Base-by-base conservation (phyloP, 441 rosid genomes). In the Populus trichocarpa region DNA sequence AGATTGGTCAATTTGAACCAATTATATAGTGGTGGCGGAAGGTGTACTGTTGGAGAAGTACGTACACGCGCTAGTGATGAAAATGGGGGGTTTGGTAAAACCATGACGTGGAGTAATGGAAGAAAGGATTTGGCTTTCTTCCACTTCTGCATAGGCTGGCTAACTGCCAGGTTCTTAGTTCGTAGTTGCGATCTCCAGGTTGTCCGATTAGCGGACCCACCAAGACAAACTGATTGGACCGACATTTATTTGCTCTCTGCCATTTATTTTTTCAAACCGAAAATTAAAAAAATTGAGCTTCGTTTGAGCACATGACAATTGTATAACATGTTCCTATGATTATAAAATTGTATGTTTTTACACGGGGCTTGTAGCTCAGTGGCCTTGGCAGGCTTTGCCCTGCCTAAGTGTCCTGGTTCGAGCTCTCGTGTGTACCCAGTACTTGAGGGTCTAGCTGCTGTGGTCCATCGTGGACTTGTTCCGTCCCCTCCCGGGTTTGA, bases 101-200 rank as follows among this genome's bases (percentile, higher is more conserved):
- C 57, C 57, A 46, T 46, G 20, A 46, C 57, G 57, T 46, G 57
- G 57, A 46, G 57, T 38, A 9, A 9, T 38, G 42, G 61, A 53
- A 5, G 61, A 7, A 35, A 35, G 38, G 38, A 35, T 35, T 5
- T 35, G 38, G 38, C 8, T 35, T 35, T 5, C 8, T 75, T 71
- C 57, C 5, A 78, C 79, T 46, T 76, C 71, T 71, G 57, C 57
- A 50, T 14, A 1, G 57, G 8, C 20, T 69, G 18, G 57, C 20
- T 38, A 38, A 0, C 46, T 5, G 57, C 20, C 57, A 50, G 20
- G 57, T 50, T 50, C 57, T 14, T 50, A 5, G 57, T 14, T 50
- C 57, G 57, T 5, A 50, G 57, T 50, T 50, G 57, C 57, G 2
- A 14, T 50, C 20, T 50, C 76, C 83, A 46, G 77, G 80, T 78